Evolutionary conservation across 768 basidiomycete species (phyloP).

Genomic region (Amanita thiersii): DNA sequence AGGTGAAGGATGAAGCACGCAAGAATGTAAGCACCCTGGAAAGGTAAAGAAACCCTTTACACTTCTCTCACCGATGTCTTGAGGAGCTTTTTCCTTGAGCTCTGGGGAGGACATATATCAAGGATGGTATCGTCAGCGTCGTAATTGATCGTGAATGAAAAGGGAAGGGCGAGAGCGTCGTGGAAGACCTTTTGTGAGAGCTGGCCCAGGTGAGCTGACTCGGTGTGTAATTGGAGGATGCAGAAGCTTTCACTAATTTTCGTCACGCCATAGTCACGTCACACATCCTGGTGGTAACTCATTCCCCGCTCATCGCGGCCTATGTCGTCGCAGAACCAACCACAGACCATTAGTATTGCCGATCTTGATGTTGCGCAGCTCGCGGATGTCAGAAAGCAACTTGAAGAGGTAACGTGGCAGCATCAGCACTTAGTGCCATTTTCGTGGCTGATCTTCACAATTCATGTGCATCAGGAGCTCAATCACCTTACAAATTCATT

Average conservation of each 20-base stretch:
- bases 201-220: slow-evolving; percentile 8
- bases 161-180: no score
- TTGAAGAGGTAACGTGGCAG: slow-evolving; percentile 66
- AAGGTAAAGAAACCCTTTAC: neutral
- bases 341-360: slow-evolving; percentile 68
- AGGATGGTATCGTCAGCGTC: slow-evolving; percentile 1
- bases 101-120: slow-evolving; percentile 17
- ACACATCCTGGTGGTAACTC: slow-evolving; percentile 2
- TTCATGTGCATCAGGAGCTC: slow-evolving; percentile 57
- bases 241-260: slow-evolving; percentile 7
- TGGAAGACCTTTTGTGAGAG: no score
- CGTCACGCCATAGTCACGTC: neutral
- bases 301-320: slow-evolving; percentile 13
- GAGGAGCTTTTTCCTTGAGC: slow-evolving; percentile 18
- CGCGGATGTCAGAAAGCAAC: slow-evolving; percentile 80
- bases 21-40: neutral
- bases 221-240: slow-evolving; percentile 6
- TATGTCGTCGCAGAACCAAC: slow-evolving; percentile 26
- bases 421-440: neutral
- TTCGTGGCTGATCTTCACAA: neutral
- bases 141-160: slow-evolving; percentile 4
- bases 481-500: slow-evolving; percentile 89
- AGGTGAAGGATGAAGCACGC: neutral
- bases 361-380: slow-evolving; percentile 86
- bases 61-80: slow-evolving; percentile 41